Evolutionary conservation across 805 yeast genomes (phyloP).

Genomic region (Teunomyces stri): DNA sequence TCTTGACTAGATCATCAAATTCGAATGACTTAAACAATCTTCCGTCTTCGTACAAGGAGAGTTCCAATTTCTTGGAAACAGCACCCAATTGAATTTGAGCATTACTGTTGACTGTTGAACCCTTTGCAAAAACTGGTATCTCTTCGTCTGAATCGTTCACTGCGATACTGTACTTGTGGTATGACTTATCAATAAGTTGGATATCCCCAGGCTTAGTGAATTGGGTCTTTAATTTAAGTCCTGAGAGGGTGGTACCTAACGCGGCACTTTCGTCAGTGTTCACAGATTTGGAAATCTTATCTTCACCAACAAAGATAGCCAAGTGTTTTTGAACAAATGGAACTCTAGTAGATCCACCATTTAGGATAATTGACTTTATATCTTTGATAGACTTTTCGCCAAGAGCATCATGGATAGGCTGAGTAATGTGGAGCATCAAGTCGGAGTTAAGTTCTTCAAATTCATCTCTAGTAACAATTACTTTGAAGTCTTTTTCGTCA

Average conservation of each 20-base stretch:
- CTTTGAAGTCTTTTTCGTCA: conserved; percentile 71
- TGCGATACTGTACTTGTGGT: conserved; percentile 46
- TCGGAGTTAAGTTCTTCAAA: conserved; percentile 60
- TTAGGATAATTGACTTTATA: conserved; percentile 65
- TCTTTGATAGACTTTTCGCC: conserved; percentile 30
- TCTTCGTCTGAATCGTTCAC: conserved; percentile 23
- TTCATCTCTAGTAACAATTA: conserved; percentile 70
- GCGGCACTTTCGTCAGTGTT: conserved; percentile 96
- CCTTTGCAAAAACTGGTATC: conserved; percentile 44
- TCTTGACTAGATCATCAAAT: conserved; percentile 23
- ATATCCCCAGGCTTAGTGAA: conserved; percentile 62
- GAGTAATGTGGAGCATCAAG: conserved; percentile 42
- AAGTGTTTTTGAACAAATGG: conserved; percentile 78
- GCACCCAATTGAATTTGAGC: conserved; percentile 38
- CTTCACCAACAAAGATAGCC: conserved; percentile 53
- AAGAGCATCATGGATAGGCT: conserved; percentile 57
- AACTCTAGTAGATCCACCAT: conserved; percentile 90
- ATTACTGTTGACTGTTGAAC: conserved; percentile 36
- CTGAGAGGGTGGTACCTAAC: conserved; percentile 84
- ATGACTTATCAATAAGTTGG: conserved; percentile 53
- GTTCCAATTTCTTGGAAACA: conserved; percentile 25
- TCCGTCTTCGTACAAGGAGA: conserved; percentile 41
- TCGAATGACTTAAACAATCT: conserved; percentile 26
- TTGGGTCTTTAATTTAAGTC: conserved; percentile 63
- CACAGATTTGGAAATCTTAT: conserved; percentile 70